Evolutionary conservation across 1,284 basidiomycete species (phyloP), one percentile per base, ranked within the genome.

Genomic region (Irpex rosettiformis): DNA sequence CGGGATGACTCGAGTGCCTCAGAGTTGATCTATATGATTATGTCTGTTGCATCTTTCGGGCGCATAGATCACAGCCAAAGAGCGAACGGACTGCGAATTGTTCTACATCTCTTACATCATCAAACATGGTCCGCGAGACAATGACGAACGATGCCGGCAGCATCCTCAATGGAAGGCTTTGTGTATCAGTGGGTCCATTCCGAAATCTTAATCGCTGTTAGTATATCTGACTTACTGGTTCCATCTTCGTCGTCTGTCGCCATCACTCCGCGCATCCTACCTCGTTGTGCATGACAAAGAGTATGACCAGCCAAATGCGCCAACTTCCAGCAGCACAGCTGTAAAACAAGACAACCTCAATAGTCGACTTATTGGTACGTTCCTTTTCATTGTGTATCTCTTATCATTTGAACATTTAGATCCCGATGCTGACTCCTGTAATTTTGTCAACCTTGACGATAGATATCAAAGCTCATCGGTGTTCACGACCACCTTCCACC

Each of bases 31-130:
- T 45, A 45, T 18, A 37, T 37, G 33, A 16, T 11, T n/a, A 45
- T 45, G n/a, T 18, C 21, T 45, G 43, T 18, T 8, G 7, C 21
- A 45, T 45, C 43, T 16, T 16, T 37, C 11, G 10, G 33, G 11
- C 33, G 33, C n/a, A n/a, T 37, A 93, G 88, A 82, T 96, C 55
- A 81, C 86, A 3, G 58, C 72, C 6, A 83, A 81, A 61, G 94
- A 96, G 69, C 80, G 96, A 37, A 78, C 74, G n/a, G 96, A 98
- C 67, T 86, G 89, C 53, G 95, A 98, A 73, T 72, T 93, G 43
- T 92, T 89, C 69, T 96, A 95, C 72, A 76, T 96, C 55, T 86
- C 86, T 33, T 79, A 76, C 66, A 75, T 88, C 61, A 75, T 77
- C 54, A 81, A 79, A 54, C 72, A 80, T 47, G 67, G 71, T 47